Evolutionary conservation across 495 filamentous ascomycete species (phyloP), one percentile per base, ranked within the genome.

Genomic region (Aspergillus funiculosus): DNA sequence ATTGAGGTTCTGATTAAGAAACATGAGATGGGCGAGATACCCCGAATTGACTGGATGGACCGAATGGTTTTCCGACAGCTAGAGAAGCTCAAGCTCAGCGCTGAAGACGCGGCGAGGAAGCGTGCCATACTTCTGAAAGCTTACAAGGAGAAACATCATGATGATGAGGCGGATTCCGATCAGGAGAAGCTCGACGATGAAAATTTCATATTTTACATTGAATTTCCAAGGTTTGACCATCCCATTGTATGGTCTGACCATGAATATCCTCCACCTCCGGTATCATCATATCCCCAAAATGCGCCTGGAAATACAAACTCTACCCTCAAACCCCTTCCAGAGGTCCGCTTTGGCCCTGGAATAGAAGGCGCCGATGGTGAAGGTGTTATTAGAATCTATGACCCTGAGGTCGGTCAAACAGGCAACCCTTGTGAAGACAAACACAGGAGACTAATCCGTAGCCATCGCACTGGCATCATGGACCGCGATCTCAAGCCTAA

Each of bases 371-470:
- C 70, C 13, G 64, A 67, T 48, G 67, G 67, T n/a, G 59, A 67
- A 19, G 72, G 65, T 5, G 67, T 95, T 6, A 83, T 95, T 37
- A 72, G 78, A 31, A 88, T 96, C 0, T 99, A 96, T 58, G 92
- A 99, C 53, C 89, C 94, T 0, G 92, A 99, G 62, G 81, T 94
- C 42, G 87, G 87, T 1, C 80, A 83, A 4, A 77, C 76, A 36
- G 89, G 94, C 35, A 99, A 99, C 62, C 92, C 91, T 13, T 89
- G 87, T 11, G 92, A 99, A 67, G 89, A 81, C 67, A 97, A 96
- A 61, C 94, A 99, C 56, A 81, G 92, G 14, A 73, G 89, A 37
- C 78, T 99, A 26, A 86, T 96, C 38, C 81, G 92, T 52, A 92
- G 87, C 56, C 87, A 95, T 58, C 80, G 92, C n/a, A 94, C 89